Evolutionary conservation across 495 filamentous ascomycete species (phyloP), one percentile per base, ranked within the genome.

Genomic region (Terfezia boudieri): DNA sequence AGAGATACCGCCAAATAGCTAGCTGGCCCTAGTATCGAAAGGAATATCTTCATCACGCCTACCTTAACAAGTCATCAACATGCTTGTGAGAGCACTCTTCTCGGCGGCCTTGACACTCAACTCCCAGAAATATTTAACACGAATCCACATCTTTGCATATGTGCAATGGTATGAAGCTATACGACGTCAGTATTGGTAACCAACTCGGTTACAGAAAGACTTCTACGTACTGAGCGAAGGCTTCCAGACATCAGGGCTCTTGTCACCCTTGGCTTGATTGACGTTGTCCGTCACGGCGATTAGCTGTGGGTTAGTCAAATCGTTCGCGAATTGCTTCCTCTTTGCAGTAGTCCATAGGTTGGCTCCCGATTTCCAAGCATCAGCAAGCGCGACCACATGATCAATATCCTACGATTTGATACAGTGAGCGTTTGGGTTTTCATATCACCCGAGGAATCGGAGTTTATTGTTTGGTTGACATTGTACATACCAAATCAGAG

Each of bases 231-330:
- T 59, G 20, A 82, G 67, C 0, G 79, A 74, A 9, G 83, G 83
- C 71, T 84, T 80, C 83, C 83, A 87, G 4, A 62, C 62, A 60
- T 87, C 83, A 0, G 83, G 83, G 11, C 75, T 75, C 56, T 71
- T 70, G 60, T 84, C 81, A 9, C 81, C 67, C 71, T 87, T 87
- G 0, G 69, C 53, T 59, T 77, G 69, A 67, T 87, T 87, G 41
- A 85, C 79, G 53, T 76, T 79, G 57, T 82, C 80, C 0, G 83
- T 86, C 50, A 87, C 81, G 4, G 82, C 79, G 60, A 81, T 71
- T 9, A 86, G 71, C 68, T 86, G 81, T 0, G 83, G 83, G 38
- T 77, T 73, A 0, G 64, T 70, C 43, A 86, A 64, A 64, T 86
- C 83, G 66, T 87, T 87, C 51, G 83, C 83, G 60, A 82, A 84